Conservation (phyloP, 345 rosid genomes). For the Arabidopsis arenosa region DNA sequence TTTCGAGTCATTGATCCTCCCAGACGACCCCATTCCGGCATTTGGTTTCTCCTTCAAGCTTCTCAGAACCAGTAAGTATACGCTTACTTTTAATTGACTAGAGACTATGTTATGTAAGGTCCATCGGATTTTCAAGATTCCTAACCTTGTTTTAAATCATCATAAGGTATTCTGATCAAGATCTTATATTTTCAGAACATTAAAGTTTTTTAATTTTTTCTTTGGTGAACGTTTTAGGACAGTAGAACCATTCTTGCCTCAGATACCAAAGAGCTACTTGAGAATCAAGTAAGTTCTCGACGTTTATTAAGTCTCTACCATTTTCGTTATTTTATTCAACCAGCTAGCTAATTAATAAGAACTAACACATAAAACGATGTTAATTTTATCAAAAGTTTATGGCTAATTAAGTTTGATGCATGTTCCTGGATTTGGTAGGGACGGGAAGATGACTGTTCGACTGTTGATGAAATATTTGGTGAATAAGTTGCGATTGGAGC, state of each 20-base stretch:
- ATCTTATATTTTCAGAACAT: neutral
- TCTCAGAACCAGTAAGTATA: constrained; percentile 90
- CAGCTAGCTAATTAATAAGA: constrained; percentile 22
- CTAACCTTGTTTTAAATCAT: neutral
- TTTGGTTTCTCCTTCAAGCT: constrained; percentile 96
- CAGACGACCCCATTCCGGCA: constrained; percentile 78
- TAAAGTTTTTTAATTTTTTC: neutral
- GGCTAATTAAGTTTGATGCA: constrained; percentile 27
- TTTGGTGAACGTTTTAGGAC: constrained; percentile 43
- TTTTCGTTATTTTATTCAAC: neutral
- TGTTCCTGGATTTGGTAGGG: constrained; percentile 61
- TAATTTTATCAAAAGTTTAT: constrained; percentile 25
- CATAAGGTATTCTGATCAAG: neutral
- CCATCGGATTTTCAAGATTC: constrained; percentile 9
- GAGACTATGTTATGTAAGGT: neutral
- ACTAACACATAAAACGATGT: constrained; percentile 22
- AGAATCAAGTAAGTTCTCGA: constrained; percentile 82
- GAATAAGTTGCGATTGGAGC: constrained; percentile 87
- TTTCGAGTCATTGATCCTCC: constrained; percentile 81
- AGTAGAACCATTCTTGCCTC: constrained; percentile 89
- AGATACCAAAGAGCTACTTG: constrained; percentile 91
- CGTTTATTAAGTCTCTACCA: constrained; percentile 6
- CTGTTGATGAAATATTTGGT: constrained; percentile 92
- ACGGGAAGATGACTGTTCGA: constrained; percentile 94
- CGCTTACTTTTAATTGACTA: neutral